phyloP scores from a whole-genome alignment of 768 basidiomycete genomes.

The Lentinula aciculospora region DNA sequence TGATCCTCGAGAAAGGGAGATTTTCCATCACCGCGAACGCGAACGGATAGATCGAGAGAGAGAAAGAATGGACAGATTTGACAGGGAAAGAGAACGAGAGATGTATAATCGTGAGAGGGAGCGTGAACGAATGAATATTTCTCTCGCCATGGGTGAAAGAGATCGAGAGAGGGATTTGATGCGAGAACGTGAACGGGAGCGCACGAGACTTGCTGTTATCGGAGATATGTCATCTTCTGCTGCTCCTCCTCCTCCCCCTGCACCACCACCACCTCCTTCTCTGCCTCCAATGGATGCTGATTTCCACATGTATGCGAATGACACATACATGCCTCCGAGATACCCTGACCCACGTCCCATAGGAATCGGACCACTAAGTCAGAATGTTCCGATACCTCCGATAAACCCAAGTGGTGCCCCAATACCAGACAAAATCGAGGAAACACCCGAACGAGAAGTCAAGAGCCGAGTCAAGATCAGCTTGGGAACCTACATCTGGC shows the following conservation, averaged over 20 bases:
- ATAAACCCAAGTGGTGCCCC: neutral
- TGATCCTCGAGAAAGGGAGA: neutral
- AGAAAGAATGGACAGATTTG: constrained; percentile 6
- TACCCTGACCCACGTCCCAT: neutral
- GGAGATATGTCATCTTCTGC: neutral
- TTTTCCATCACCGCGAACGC: neutral
- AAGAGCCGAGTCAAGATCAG: constrained; percentile 27
- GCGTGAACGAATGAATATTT: constrained; percentile 13
- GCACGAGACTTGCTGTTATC: constrained; percentile 3
- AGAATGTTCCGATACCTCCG: neutral
- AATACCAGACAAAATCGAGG: neutral
- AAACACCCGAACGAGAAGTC: constrained; percentile 9
- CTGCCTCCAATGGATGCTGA: neutral
- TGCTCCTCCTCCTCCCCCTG: neutral
- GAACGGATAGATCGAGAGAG: constrained; percentile 18
- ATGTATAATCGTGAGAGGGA: constrained; percentile 13
- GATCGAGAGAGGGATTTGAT: constrained; percentile 14
- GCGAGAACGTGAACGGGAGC: constrained; percentile 16
- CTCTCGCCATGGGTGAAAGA: constrained; percentile 5
- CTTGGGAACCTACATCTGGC: constrained; percentile 56
- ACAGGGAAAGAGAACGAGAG: constrained; percentile 15
- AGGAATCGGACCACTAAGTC: neutral
- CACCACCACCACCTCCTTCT: neutral
- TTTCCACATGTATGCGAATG: neutral
- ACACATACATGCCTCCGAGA: neutral